Evolutionary conservation across 306 rosid species (phyloP).

Genomic region (Casuarina cunninghamiana): DNA sequence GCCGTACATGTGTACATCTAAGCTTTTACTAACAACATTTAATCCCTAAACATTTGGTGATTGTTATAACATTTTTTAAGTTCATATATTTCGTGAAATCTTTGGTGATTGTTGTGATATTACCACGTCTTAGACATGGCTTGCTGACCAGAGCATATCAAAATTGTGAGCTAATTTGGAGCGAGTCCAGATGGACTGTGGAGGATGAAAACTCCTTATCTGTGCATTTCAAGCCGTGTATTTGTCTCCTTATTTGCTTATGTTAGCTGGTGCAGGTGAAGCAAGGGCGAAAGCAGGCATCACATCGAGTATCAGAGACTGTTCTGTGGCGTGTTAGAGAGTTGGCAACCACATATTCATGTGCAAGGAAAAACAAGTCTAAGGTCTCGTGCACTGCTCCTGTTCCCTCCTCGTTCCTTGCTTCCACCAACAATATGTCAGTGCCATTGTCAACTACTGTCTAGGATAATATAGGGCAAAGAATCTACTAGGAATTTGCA

Average conservation of each 20-base stretch:
- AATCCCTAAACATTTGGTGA: background rate
- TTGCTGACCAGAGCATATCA: too few species aligned
- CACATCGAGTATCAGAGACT: slow-evolving; percentile 38
- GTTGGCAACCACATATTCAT: slow-evolving; percentile 35
- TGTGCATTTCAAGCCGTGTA: background rate
- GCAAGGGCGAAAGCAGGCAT: slow-evolving; percentile 39
- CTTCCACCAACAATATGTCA: slow-evolving; percentile 14
- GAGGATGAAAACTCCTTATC: background rate
- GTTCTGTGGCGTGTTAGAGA: slow-evolving; percentile 44
- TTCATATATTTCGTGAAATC: background rate
- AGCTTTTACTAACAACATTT: background rate
- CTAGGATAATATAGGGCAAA: slow-evolving; percentile 4
- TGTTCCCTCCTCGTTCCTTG: slow-evolving; percentile 4
- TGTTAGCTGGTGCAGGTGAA: slow-evolving; percentile 30
- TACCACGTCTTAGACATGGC: background rate
- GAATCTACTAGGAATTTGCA: background rate
- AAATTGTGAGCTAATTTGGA: background rate
- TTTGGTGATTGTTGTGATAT: too few species aligned
- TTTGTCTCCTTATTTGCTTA: background rate
- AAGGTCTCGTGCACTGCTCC: slow-evolving; percentile 21
- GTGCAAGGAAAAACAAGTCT: slow-evolving; percentile 39
- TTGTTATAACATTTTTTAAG: background rate
- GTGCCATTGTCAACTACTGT: slow-evolving; percentile 29
- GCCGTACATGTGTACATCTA: too few species aligned
- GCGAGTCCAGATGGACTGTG: background rate